phyloP scores from a whole-genome alignment of 1,284 basidiomycete species.

The Malassezia psittaci region DNA sequence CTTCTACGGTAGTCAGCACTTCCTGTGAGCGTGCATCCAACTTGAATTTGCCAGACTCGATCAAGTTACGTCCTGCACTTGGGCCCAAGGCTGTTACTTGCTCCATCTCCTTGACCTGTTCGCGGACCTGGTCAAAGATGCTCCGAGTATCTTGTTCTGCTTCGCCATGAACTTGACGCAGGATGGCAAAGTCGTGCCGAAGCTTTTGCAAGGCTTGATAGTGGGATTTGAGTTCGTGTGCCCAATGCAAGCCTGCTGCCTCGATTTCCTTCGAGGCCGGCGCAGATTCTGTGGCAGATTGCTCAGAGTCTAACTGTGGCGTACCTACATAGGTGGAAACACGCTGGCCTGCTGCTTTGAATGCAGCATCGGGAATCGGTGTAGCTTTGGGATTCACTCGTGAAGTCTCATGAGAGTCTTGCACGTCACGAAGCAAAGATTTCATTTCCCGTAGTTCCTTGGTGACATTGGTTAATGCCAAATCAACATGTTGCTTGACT shows the following conservation, averaged over 20 bases:
- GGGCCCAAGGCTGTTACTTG: conserved; percentile 66
- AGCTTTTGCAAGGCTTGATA: conserved; percentile 89
- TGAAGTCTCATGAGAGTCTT: background rate
- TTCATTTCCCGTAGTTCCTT: conserved; percentile 86
- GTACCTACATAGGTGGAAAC: conserved; percentile 7
- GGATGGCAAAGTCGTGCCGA: conserved; percentile 79
- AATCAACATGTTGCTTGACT: conserved; percentile 93
- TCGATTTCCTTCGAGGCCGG: background rate
- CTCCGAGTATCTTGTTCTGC: conserved; percentile 84
- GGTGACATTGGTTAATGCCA: conserved; percentile 71
- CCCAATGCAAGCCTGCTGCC: conserved; percentile 17
- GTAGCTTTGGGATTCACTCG: conserved; percentile 6
- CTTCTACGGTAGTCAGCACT: conserved; percentile 82
- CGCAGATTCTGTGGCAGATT: background rate
- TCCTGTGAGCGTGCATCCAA: conserved; percentile 80
- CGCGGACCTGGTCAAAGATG: conserved; percentile 63
- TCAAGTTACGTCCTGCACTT: conserved; percentile 74
- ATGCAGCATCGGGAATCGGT: conserved; percentile 39
- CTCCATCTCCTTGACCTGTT: conserved; percentile 60
- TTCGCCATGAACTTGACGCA: conserved; percentile 86
- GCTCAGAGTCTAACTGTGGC: background rate
- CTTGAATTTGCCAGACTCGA: conserved; percentile 80
- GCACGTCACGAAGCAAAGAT: conserved; percentile 52
- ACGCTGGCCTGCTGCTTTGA: conserved; percentile 27
- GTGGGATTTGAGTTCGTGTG: conserved; percentile 68